phyloP scores from a whole-genome alignment of 441 rosid species.

The Gossypium lobatum region DNA sequence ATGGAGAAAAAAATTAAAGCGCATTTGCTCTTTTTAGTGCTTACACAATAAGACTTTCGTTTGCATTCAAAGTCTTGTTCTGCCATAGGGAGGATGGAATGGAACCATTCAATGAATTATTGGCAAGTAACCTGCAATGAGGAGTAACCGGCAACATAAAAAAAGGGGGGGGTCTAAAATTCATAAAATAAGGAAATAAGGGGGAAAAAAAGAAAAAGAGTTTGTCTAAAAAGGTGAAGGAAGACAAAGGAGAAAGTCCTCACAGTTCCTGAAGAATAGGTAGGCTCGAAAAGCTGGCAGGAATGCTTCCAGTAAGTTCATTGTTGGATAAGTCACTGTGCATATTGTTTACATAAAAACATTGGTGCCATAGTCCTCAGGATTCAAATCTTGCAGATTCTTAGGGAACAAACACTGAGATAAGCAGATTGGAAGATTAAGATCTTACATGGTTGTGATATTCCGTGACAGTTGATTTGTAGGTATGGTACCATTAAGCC shows the following conservation, averaged over 20 bases:
- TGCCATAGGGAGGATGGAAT: slow-evolving; percentile 68
- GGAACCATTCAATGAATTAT: slow-evolving; percentile 70
- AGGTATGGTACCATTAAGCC: slow-evolving; percentile 74
- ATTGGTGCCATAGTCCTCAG: not conserved
- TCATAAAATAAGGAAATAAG: slow-evolving; percentile 2
- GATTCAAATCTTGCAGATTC: slow-evolving; percentile 3
- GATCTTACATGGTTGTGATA: slow-evolving; percentile 83
- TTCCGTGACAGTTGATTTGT: slow-evolving; percentile 48
- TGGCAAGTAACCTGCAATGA: slow-evolving; percentile 66
- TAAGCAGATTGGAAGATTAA: slow-evolving; percentile 13
- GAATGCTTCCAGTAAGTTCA: slow-evolving; percentile 65
- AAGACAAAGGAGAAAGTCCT: slow-evolving; percentile 25
- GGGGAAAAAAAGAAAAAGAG: not conserved
- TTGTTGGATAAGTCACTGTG: slow-evolving; percentile 77
- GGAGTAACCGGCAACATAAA: slow-evolving; percentile 18
- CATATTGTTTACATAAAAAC: slow-evolving; percentile 18
- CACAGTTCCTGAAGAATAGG: slow-evolving; percentile 75
- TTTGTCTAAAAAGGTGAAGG: not conserved
- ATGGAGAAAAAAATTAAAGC: not conserved
- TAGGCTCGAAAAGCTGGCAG: slow-evolving; percentile 57
- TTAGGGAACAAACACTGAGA: slow-evolving; percentile 9
- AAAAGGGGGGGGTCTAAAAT: slow-evolving; percentile 12
- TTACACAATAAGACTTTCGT: slow-evolving; percentile 59
- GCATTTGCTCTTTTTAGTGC: slow-evolving; percentile 23
- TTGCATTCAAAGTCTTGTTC: slow-evolving; percentile 44